Conservation (phyloP, 306 rosid species). For the Acacia crassicarpa region DNA sequence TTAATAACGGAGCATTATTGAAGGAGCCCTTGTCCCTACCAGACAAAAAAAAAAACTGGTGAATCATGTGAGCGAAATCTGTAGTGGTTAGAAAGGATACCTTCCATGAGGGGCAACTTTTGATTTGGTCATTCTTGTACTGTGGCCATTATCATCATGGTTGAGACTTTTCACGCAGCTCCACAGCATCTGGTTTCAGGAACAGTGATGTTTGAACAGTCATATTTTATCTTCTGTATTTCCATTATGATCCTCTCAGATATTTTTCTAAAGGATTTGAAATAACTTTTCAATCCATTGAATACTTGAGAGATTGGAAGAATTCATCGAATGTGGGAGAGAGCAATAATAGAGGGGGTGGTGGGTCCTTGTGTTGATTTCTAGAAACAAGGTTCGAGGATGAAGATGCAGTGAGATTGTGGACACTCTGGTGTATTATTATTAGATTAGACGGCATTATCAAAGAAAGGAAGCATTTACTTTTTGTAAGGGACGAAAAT, state of each 20-base stretch:
- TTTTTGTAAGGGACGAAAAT: not conserved
- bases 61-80: conserved; percentile 19
- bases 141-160: conserved; percentile 21
- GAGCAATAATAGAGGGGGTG: not conserved
- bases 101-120: not conserved
- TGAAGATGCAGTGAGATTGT: not conserved
- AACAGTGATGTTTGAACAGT: not conserved
- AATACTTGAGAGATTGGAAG: not conserved
- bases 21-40: not conserved
- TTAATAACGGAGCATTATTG: conserved; percentile 8
- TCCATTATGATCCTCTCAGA: not conserved
- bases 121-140: not conserved
- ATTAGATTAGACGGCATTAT: not conserved
- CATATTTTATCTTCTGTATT: not conserved
- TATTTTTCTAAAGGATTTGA: not conserved
- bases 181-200: not conserved
- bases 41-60: not conserved
- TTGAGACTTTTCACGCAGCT: not conserved
- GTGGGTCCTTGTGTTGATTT: not conserved
- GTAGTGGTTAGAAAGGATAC: not conserved
- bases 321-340: not conserved
- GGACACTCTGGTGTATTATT: not conserved
- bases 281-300: not conserved
- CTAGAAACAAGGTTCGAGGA: not conserved
- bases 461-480: not conserved